Conservation (phyloP, 768 basidiomycete species). For the Lactarius deliciosus region DNA sequence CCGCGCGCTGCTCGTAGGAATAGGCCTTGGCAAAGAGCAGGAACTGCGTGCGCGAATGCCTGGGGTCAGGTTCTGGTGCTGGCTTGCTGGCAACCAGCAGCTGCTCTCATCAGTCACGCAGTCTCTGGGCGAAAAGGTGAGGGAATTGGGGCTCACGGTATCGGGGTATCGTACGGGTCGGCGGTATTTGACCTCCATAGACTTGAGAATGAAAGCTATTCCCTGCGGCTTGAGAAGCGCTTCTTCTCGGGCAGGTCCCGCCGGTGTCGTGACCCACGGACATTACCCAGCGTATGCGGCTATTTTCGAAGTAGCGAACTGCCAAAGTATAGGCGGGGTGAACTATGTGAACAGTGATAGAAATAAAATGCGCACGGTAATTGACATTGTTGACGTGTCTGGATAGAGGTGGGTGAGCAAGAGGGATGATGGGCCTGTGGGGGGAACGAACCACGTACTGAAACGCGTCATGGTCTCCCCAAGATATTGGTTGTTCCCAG, state of each 20-base stretch:
- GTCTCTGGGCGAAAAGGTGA: not conserved
- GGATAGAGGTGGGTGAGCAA: conserved; percentile 6
- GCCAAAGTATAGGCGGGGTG: not conserved
- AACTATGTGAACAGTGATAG: not conserved
- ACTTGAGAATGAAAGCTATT: conserved; percentile 73
- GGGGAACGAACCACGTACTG: conserved; percentile 48
- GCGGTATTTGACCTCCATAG: conserved; percentile 62
- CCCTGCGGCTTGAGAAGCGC: conserved; percentile 64
- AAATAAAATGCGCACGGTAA: conserved; percentile 50
- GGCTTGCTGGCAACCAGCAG: conserved; percentile 65
- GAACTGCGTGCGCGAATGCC: conserved; percentile 43
- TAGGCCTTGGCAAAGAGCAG: conserved; percentile 55
- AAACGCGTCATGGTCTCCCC: conserved; percentile 80
- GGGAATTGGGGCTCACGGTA: conserved; percentile 45
- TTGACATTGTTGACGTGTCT: conserved; percentile 81
- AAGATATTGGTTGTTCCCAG: conserved; percentile 74
- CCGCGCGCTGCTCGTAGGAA: conserved; percentile 58
- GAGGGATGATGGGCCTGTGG: not conserved
- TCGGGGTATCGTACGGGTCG: conserved; percentile 76
- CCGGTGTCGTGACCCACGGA: conserved; percentile 59
- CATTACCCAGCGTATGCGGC: conserved; percentile 67
- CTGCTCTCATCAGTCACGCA: conserved; percentile 36
- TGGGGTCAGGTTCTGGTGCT: conserved; percentile 32
- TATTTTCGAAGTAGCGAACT: conserved; percentile 74
- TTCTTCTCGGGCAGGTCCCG: conserved; percentile 53